These are phyloP conservation scores for Chrysoporthe deuterocubensis DNA, from an alignment of 2,329 filamentous ascomycete species.

Conservation along the genomic window DNA sequence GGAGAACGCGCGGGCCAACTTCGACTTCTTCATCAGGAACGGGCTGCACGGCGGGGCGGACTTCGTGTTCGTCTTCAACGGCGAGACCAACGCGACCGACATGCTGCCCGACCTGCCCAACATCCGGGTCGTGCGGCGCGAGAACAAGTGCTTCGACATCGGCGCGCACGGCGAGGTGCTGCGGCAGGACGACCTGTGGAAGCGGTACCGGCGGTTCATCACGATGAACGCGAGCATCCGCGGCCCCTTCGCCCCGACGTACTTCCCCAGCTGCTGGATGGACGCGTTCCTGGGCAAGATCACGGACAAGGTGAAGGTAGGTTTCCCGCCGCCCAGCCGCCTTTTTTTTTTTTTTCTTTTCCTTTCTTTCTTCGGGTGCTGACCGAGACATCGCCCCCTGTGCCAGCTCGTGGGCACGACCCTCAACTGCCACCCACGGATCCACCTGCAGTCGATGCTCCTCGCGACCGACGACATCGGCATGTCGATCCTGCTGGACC, in stretches of 20 bases:
- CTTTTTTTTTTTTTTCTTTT: not conserved
- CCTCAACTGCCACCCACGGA: slow-evolving; percentile 38
- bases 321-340: not conserved
- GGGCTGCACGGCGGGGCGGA: slow-evolving; percentile 40
- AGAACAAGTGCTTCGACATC: slow-evolving; percentile 39
- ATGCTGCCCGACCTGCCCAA: slow-evolving; percentile 36
- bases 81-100: slow-evolving; percentile 33
- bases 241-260: slow-evolving; percentile 41
- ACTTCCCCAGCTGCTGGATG: slow-evolving; percentile 39
- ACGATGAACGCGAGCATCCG: slow-evolving; percentile 38
- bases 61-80: slow-evolving; percentile 44
- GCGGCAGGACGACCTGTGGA: slow-evolving; percentile 36
- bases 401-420: slow-evolving; percentile 42
- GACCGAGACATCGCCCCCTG: not conserved
- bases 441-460: slow-evolving; percentile 42
- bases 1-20: slow-evolving; percentile 36
- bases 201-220: slow-evolving; percentile 40
- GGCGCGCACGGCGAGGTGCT: slow-evolving; percentile 40
- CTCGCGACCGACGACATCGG: slow-evolving; percentile 40
- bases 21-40: slow-evolving; percentile 39
- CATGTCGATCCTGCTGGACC: slow-evolving; percentile 39
- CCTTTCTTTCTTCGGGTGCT: not conserved
- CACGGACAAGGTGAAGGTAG: slow-evolving; percentile 39
- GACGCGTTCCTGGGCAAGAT: slow-evolving; percentile 38
- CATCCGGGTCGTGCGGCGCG: slow-evolving; percentile 35